Conservation (phyloP, 305 asterid genomes). For the Striga hermonthica region DNA sequence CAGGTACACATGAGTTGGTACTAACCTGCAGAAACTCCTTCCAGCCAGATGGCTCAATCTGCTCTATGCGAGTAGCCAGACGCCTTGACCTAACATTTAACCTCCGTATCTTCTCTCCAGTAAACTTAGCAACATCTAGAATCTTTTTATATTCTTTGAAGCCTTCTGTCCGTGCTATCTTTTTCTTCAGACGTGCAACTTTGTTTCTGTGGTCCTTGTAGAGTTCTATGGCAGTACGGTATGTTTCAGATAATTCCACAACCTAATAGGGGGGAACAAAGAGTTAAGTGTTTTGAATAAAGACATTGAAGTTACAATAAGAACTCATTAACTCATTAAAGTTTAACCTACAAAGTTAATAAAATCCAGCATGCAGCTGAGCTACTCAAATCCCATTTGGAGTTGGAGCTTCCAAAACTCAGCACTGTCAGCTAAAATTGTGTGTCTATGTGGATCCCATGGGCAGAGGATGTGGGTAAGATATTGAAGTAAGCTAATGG, state of each 20-base stretch:
- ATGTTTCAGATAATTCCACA: conserved; percentile 63
- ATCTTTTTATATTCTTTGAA: conserved; percentile 91
- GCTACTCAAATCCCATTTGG: conserved; percentile 5
- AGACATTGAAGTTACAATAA: conserved; percentile 22
- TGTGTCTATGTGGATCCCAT: background rate
- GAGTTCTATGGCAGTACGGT: conserved; percentile 66
- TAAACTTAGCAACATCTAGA: conserved; percentile 70
- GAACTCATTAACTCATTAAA: conserved; percentile 14
- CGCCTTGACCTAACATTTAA: conserved; percentile 83
- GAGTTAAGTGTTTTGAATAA: conserved; percentile 21
- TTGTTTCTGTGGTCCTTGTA: conserved; percentile 91
- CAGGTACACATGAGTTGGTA: conserved; percentile 1
- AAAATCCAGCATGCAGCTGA: conserved; percentile 21
- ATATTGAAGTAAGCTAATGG: conserved; percentile 5
- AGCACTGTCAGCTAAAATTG: background rate
- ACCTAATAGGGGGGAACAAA: conserved; percentile 45
- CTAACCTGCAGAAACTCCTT: conserved; percentile 95
- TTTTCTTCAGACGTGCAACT: conserved; percentile 87
- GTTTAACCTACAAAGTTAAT: conserved; percentile 12
- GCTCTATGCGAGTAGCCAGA: conserved; percentile 71
- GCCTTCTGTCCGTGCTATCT: conserved; percentile 82
- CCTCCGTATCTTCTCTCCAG: conserved; percentile 84
- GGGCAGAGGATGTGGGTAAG: background rate
- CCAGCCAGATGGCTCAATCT: conserved; percentile 99
- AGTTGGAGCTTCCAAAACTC: background rate